Evolutionary conservation across 352 stramenopile species (phyloP), one percentile per base, ranked within the genome.

Genomic region (Phytophthora niederhauseri): DNA sequence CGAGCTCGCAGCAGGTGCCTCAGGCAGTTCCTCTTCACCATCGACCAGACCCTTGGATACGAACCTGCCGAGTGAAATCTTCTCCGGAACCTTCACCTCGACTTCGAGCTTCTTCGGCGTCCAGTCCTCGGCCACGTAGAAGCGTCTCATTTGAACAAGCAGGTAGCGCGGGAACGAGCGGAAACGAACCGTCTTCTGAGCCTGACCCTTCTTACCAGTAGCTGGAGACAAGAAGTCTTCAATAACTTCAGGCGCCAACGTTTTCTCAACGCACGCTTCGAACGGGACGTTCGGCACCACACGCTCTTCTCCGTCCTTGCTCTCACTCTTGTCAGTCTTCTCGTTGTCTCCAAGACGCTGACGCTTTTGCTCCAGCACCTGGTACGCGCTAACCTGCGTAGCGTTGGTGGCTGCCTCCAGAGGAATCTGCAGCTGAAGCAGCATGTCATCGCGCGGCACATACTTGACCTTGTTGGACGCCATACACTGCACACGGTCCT

Each of bases 81-180:
- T 82, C 64, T 98, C 87, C 0, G 98, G 97, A 11, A 99, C 92
- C 48, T 98, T 90, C n/a, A 99, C 91, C 6, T 98, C 84, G 4
- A 98, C 97, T 66, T 99, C 94, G 43, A 99, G 78, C 70, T 99
- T 99, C 64, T 98, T 97, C 2, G 97, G 97, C 46, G 91, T 94
- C 97, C 97, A 99, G 77, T 97, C 87, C 51, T 98, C 92, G 53
- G 90, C 93, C 15, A 99, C 85, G 73, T 98, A 97, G 71, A 99
- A 99, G 11, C 98, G 87, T 43, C 95, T 85, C 81, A 99, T 97
- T 79, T 99, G 95, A 24, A 99, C 73, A 20, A 99, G 76, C 28
- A 99, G 76, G 73, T 99, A 99, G 8, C 92, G 86, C 11, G 98
- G 98, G 66, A 99, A 99, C 26, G 95, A 98, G 43, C 82, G 77